These are phyloP conservation scores for Pythium grandisporangium DNA, from an alignment of 352 stramenopile genomes.

Conservation along the genomic window DNA sequence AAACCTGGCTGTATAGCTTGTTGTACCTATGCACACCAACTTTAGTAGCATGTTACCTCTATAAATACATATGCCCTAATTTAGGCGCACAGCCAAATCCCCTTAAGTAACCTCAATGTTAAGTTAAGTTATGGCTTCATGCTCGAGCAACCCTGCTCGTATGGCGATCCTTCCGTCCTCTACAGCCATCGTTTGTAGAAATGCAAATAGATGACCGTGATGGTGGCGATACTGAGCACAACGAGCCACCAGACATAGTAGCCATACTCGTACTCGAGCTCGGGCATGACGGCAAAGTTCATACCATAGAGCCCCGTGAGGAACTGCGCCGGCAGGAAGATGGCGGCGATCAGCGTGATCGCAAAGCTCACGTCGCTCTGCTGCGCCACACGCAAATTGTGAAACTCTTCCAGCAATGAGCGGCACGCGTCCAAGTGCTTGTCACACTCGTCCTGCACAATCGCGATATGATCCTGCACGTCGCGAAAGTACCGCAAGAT, in stretches of 20 bases:
- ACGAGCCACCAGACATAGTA: slow-evolving; percentile 78
- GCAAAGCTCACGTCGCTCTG: slow-evolving; percentile 75
- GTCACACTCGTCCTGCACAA: slow-evolving; percentile 75
- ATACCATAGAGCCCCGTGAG: slow-evolving; percentile 85
- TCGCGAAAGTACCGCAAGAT: slow-evolving; percentile 76
- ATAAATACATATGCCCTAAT: no score
- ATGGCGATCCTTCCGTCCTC: no score
- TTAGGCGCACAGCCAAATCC: no score
- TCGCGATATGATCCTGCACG: slow-evolving; percentile 77
- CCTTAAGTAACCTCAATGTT: no score
- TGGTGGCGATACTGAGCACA: slow-evolving; percentile 30
- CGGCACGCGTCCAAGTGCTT: slow-evolving; percentile 66
- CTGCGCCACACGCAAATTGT: slow-evolving; percentile 48
- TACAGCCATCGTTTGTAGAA: slow-evolving; percentile 74
- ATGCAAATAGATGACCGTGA: slow-evolving; percentile 51
- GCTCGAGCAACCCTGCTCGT: no score
- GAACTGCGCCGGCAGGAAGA: slow-evolving; percentile 82
- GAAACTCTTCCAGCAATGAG: slow-evolving; percentile 51
- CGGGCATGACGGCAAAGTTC: slow-evolving; percentile 86
- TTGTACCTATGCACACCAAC: no score
- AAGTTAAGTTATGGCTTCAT: no score
- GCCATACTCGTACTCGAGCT: slow-evolving; percentile 61
- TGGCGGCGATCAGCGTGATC: slow-evolving; percentile 72
- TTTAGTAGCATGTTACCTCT: no score
- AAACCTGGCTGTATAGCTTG: no score